Evolutionary conservation across 2,329 filamentous ascomycete genomes (phyloP), one percentile per base, ranked within the genome.

Genomic region (Pochonia chlamydosporia): DNA sequence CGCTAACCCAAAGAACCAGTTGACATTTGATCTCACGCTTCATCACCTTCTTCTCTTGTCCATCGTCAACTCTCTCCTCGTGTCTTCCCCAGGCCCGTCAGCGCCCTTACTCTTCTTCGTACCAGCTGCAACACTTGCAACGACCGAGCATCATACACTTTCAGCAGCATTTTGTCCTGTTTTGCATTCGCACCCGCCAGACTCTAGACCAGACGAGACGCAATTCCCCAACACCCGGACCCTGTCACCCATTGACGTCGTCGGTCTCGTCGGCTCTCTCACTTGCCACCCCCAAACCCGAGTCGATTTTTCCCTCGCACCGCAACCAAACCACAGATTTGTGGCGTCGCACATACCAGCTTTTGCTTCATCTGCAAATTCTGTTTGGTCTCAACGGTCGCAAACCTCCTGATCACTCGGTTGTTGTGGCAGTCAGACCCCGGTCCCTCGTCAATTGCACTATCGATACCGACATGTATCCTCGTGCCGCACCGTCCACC

Each of bases 401-500:
- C 20, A 10, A 21, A 39, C n/a, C 14, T 14, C 20, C 18, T 3
- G 7, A 5, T 11, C 35, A 39, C 13, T 23, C 11, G 18, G 20
- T 11, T 21, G 18, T 23, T 11, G 20, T 23, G 35, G 2, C 23
- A 11, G 35, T 4, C 35, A 13, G 13, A 39, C 35, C 14, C 18
- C 14, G 24, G 23, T 28, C 24, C 7, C 25, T 35, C n/a, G 18
- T 23, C 18, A 44, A 30, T 18, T 48, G 16, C 24, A 30, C 35
- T 25, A 35, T 37, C 24, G 42, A 48, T 35, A 41, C 16, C 47
- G 47, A 48, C 41, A 48, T 48, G 47, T 30, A 31, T 44, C 20
- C 47, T 41, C 28, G 47, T 48, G 39, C 23, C 14, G 47, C 26
- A 43, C 10, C 41, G 21, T 40, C 36, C 8, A 16, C 18, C 37